A percentile compares a stretch with the other conserved stretches of the same genome.
These are phyloP conservation scores for Ceriops tagal DNA, from an alignment of 345 rosid species.

Conservation along the genomic window DNA sequence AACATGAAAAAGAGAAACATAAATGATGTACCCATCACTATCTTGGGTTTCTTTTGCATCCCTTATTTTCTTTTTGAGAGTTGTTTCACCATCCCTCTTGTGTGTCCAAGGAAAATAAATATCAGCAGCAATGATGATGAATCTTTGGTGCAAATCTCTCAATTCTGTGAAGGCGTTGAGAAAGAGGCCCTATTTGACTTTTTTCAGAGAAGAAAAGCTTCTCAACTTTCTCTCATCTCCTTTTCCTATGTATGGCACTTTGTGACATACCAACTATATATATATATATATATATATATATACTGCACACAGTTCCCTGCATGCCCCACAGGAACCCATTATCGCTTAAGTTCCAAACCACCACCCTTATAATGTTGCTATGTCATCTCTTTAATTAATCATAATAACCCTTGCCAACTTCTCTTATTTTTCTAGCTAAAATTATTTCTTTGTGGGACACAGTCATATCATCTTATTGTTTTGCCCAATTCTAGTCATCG, in stretches of 20 bases:
- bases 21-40: constrained; percentile 23
- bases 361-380: constrained; percentile 43
- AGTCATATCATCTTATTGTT: neutral
- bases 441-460: neutral
- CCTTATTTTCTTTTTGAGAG: constrained; percentile 5
- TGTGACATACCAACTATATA: neutral
- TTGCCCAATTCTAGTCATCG: constrained; percentile 9
- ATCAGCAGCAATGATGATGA: constrained; percentile 75
- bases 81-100: constrained; percentile 21
- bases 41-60: constrained; percentile 11
- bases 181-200: constrained; percentile 67
- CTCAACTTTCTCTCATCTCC: constrained; percentile 44
- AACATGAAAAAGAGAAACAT: neutral
- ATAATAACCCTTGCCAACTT: constrained; percentile 1
- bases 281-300: neutral
- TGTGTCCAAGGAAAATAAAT: constrained; percentile 31
- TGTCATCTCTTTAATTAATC: constrained; percentile 38
- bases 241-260: too few species aligned
- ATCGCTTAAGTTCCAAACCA: constrained; percentile 56
- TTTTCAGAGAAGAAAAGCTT: constrained; percentile 43
- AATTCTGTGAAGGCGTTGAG: constrained; percentile 56
- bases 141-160: constrained; percentile 84
- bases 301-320: constrained; percentile 6
- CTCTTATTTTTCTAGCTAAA: constrained; percentile 1
- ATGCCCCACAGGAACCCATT: constrained; percentile 44